These are phyloP conservation scores for Lecanicillium sp. DNA, from an alignment of 2,329 filamentous ascomycete genomes.

Conservation along the genomic window DNA sequence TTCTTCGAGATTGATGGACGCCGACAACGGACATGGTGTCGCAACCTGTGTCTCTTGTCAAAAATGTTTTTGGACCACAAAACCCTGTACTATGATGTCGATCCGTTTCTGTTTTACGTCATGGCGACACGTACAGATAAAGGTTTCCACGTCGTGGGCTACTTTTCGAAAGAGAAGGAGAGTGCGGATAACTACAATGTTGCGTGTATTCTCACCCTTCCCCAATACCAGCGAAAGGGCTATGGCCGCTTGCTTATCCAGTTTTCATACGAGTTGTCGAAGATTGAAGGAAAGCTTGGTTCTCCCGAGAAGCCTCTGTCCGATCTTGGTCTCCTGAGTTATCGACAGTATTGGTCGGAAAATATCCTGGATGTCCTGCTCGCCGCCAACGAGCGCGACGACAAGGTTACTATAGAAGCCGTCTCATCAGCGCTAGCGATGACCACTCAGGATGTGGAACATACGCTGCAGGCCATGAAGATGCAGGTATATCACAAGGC, in stretches of 20 bases:
- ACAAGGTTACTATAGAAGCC: constrained; percentile 76
- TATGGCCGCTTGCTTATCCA: constrained; percentile 91
- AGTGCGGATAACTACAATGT: constrained; percentile 96
- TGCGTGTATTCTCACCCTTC: constrained; percentile 92
- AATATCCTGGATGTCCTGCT: constrained; percentile 84
- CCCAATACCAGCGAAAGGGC: constrained; percentile 92
- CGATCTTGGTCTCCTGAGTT: constrained; percentile 86
- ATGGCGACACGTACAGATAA: constrained; percentile 87
- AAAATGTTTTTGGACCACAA: constrained; percentile 98
- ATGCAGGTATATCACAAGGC: constrained; percentile 96
- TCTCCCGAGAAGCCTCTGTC: constrained; percentile 95
- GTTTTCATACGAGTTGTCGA: constrained; percentile 94
- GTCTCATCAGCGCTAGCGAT: constrained; percentile 76
- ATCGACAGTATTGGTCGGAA: constrained; percentile 96
- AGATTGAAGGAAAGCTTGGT: constrained; percentile 89
- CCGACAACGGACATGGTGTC: constrained; percentile 90
- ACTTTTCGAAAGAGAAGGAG: constrained; percentile 98
- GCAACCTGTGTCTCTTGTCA: constrained; percentile 86
- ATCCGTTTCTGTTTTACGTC: constrained; percentile 97
- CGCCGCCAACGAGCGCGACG: constrained; percentile 58
- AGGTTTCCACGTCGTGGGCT: constrained; percentile 95
- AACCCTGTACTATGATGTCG: constrained; percentile 98
- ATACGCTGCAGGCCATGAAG: constrained; percentile 86
- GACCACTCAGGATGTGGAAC: constrained; percentile 96
- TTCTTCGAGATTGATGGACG: constrained; percentile 97